Evolutionary conservation across 371 early-diverging fungal species (phyloP).

Genomic region (Smittium mucronatum): DNA sequence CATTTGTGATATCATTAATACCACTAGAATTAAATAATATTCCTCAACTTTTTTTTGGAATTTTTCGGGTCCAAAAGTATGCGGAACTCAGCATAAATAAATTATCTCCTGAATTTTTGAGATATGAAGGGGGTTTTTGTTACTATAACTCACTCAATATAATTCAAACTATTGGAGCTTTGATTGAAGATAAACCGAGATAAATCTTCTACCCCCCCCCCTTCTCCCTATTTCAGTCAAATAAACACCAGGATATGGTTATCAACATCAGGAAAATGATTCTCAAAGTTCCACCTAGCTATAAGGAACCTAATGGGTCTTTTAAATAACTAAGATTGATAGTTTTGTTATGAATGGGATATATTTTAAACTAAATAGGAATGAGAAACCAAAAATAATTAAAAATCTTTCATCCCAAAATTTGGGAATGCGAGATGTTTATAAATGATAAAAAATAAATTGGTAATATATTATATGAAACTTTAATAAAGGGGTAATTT

Average conservation of each 20-base stretch:
- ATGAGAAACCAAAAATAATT: too few relatives aligned
- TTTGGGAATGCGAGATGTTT: too few relatives aligned
- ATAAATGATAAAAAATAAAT: too few relatives aligned
- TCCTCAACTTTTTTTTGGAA: neutral
- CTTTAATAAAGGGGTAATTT: too few relatives aligned
- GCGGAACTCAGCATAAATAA: neutral
- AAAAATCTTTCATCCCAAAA: too few relatives aligned
- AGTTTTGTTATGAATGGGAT: too few relatives aligned
- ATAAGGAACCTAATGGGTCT: too few relatives aligned
- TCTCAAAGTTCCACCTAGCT: too few relatives aligned
- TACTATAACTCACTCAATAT: neutral
- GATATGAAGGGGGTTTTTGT: neutral
- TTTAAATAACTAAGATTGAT: too few relatives aligned
- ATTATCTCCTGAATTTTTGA: neutral
- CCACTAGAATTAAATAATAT: neutral
- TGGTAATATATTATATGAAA: too few relatives aligned
- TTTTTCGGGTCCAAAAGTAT: neutral
- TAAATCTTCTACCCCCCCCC: neutral
- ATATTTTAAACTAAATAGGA: too few relatives aligned
- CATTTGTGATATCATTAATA: neutral
- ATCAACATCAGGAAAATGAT: neutral
- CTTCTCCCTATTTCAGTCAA: neutral
- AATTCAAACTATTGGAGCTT: neutral
- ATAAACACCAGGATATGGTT: neutral
- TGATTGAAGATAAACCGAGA: neutral